These are phyloP conservation scores for Isabelozyma pseudorhagii DNA, from an alignment of 805 yeast species.

Conservation along the genomic window DNA sequence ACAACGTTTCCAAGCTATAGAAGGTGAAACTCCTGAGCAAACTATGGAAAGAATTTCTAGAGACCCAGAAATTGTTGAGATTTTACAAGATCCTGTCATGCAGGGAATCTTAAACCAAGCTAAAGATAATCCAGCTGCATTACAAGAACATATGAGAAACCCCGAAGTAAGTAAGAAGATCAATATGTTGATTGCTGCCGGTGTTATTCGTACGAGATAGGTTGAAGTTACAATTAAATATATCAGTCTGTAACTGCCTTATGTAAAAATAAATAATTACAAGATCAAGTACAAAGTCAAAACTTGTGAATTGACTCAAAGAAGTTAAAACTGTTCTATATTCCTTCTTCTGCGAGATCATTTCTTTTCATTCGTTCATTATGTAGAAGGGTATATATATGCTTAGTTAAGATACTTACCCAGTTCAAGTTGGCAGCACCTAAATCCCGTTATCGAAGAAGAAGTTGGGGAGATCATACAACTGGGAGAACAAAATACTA, in stretches of 20 bases:
- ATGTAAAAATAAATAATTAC: neutral
- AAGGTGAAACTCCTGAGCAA: conserved; percentile 91
- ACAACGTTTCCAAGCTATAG: conserved; percentile 76
- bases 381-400: no score
- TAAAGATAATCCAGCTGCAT: conserved; percentile 90
- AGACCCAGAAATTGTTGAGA: conserved; percentile 91
- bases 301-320: neutral
- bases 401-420: no score
- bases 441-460: conserved; percentile 33
- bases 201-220: conserved; percentile 86
- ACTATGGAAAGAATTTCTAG: conserved; percentile 84
- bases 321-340: neutral
- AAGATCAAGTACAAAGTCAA: no score
- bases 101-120: conserved; percentile 93
- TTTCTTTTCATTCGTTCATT: no score
- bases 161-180: conserved; percentile 89
- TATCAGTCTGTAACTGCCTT: neutral
- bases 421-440: neutral
- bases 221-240: neutral
- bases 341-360: no score
- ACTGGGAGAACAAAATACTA: conserved; percentile 19
- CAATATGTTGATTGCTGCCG: conserved; percentile 89
- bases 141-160: conserved; percentile 96
- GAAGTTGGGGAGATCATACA: conserved; percentile 32
- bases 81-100: conserved; percentile 94